These are phyloP conservation scores for Periconia macrospinosa DNA, from an alignment of 2,329 filamentous ascomycete species.

Conservation along the genomic window DNA sequence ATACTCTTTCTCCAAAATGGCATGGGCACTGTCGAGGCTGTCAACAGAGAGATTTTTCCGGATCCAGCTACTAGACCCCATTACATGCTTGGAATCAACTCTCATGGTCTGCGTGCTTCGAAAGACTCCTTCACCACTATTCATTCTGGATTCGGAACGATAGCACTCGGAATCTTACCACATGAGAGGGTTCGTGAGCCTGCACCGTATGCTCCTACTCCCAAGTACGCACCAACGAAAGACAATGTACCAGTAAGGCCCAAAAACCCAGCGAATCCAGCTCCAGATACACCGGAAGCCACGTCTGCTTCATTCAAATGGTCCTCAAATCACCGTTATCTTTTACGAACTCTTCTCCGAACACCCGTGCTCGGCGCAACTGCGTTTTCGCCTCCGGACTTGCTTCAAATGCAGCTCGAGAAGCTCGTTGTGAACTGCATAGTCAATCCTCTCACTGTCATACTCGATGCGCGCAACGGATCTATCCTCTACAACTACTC, in stretches of 20 bases:
- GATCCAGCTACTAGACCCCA: constrained; percentile 67
- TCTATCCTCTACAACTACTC: constrained; percentile 68
- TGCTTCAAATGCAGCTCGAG: constrained; percentile 76
- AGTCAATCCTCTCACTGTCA: constrained; percentile 78
- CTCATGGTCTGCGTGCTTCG: constrained; percentile 57
- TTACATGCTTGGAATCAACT: constrained; percentile 72
- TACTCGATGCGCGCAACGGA: constrained; percentile 76
- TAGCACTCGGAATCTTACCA: constrained; percentile 57
- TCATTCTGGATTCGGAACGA: constrained; percentile 63
- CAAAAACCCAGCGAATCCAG: constrained; percentile 14
- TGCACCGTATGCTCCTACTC: constrained; percentile 26
- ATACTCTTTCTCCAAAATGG: constrained; percentile 80
- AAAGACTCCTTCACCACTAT: constrained; percentile 55
- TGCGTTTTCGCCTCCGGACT: constrained; percentile 60
- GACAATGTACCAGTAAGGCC: constrained; percentile 2
- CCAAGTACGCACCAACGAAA: constrained; percentile 10
- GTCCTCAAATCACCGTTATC: constrained; percentile 56
- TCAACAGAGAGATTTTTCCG: constrained; percentile 72
- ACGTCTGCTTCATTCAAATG: constrained; percentile 28
- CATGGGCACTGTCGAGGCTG: constrained; percentile 77
- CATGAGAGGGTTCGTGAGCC: constrained; percentile 36
- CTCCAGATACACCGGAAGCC: constrained; percentile 17
- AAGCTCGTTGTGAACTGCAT: constrained; percentile 74
- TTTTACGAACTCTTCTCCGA: constrained; percentile 66
- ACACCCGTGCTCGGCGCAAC: constrained; percentile 64